Percentiles rank a stretch among this genome's conserved stretches.
Evolutionary conservation across 139 green algal species (phyloP).

Genomic region (Gonium pectorale): DNA sequence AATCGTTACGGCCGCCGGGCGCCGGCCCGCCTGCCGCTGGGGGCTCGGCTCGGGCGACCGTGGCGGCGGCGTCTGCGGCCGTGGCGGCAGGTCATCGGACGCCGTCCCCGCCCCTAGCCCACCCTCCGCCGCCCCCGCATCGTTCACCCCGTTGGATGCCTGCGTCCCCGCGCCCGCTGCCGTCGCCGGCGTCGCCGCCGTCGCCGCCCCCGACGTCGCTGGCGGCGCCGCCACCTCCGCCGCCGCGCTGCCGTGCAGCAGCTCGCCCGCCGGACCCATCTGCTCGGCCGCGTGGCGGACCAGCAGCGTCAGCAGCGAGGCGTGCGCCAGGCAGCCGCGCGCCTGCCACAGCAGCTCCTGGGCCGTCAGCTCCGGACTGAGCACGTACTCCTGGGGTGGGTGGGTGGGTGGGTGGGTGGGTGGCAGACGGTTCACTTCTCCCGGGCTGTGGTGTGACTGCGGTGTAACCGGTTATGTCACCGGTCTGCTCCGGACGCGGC

Average conservation of each 20-base stretch:
- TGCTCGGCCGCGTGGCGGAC: conserved; percentile 26
- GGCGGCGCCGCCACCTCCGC: neutral
- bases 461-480: neutral
- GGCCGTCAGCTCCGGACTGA: conserved; percentile 16
- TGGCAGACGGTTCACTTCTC: neutral
- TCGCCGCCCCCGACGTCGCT: neutral
- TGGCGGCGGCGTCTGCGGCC: conserved; percentile 21
- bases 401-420: neutral
- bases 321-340: conserved; percentile 38
- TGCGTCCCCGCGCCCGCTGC: neutral
- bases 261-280: neutral
- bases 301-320: conserved; percentile 21
- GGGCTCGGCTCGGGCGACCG: neutral
- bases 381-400: conserved; percentile 27
- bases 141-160: too few species aligned
- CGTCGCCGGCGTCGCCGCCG: neutral
- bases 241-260: neutral
- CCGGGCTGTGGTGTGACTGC: neutral
- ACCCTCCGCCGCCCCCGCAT: neutral
- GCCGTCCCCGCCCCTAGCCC: neutral
- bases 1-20: too few species aligned
- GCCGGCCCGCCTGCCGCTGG: too few species aligned
- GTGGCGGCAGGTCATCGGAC: conserved; percentile 7
- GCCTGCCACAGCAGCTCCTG: conserved; percentile 44
- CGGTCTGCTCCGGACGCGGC: too few species aligned